These are phyloP conservation scores for Dissophora globulifera DNA, from an alignment of 192 early-diverging fungal species.

Conservation along the genomic window DNA sequence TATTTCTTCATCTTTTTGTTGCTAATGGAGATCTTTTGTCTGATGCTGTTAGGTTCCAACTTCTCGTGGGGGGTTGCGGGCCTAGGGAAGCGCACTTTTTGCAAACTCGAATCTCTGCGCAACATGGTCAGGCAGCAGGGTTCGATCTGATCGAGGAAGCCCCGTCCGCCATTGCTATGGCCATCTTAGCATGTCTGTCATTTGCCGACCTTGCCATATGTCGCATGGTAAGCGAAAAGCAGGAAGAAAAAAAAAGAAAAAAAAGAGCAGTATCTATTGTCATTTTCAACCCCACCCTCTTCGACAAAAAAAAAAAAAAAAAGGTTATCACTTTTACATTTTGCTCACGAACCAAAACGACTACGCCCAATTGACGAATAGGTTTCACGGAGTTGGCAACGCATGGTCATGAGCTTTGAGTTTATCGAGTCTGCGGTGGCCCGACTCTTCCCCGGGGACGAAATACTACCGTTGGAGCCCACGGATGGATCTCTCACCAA, in stretches of 20 bases:
- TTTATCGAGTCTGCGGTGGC: slow-evolving; percentile 10
- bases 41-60: slow-evolving; percentile 17
- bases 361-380: background rate
- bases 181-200: slow-evolving; percentile 11
- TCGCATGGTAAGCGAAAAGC: slow-evolving; percentile 15
- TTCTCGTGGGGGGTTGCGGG: slow-evolving; percentile 16
- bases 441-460: slow-evolving; percentile 9
- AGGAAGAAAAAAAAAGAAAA: no score
- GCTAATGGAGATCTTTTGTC: background rate
- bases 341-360: no score
- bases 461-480: slow-evolving; percentile 1
- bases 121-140: slow-evolving; percentile 20
- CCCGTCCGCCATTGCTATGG: slow-evolving; percentile 1
- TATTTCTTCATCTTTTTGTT: background rate
- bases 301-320: no score
- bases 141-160: slow-evolving; percentile 34
- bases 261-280: no score
- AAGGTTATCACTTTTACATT: no score
- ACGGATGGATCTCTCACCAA: slow-evolving; percentile 12
- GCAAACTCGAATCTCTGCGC: slow-evolving; percentile 17
- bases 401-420: slow-evolving; percentile 5
- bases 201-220: slow-evolving; percentile 37
- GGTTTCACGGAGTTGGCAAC: slow-evolving; percentile 33
- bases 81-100: slow-evolving; percentile 25
- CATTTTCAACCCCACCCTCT: no score